phyloP scores from a whole-genome alignment of 495 filamentous ascomycete genomes.

The Penicillium manginii region DNA sequence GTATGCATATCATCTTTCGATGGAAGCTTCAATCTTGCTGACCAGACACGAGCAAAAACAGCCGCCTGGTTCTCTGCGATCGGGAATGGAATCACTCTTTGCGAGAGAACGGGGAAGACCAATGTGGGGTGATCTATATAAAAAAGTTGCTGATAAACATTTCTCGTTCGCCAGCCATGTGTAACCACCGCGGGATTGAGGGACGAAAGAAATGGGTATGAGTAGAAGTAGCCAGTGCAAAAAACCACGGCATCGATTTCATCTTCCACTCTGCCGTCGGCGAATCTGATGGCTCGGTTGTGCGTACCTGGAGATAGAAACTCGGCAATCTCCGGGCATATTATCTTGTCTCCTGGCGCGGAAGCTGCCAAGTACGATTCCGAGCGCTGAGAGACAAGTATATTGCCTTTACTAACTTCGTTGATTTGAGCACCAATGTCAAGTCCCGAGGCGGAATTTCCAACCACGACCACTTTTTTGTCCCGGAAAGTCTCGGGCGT shows the following conservation, averaged over 20 bases:
- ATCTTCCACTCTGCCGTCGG: constrained; percentile 51
- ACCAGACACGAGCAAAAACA: constrained; percentile 75
- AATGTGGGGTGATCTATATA: constrained; percentile 76
- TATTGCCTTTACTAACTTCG: constrained; percentile 47
- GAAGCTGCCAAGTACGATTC: constrained; percentile 40
- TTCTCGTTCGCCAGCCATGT: constrained; percentile 67
- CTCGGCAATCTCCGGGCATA: constrained; percentile 60
- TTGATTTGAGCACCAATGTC: constrained; percentile 82
- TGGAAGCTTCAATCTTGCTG: constrained; percentile 67
- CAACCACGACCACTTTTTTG: constrained; percentile 77
- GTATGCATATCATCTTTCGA: constrained; percentile 59
- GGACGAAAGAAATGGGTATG: constrained; percentile 58
- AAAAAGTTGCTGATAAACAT: constrained; percentile 79
- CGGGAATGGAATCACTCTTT: constrained; percentile 84
- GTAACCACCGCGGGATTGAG: constrained; percentile 63
- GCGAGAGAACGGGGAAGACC: constrained; percentile 73
- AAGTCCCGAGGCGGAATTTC: constrained; percentile 75
- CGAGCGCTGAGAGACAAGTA: constrained; percentile 57
- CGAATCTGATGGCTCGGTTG: constrained; percentile 54
- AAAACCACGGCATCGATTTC: constrained; percentile 61
- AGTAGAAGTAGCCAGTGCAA: constrained; percentile 63
- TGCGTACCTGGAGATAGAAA: constrained; percentile 50
- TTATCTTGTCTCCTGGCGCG: constrained; percentile 44
- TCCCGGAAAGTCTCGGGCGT: constrained; percentile 57
- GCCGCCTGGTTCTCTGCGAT: constrained; percentile 78